Evolutionary conservation across 176 grass and related monocot genomes (phyloP).

Genomic region (Rhynchospora tenuis): DNA sequence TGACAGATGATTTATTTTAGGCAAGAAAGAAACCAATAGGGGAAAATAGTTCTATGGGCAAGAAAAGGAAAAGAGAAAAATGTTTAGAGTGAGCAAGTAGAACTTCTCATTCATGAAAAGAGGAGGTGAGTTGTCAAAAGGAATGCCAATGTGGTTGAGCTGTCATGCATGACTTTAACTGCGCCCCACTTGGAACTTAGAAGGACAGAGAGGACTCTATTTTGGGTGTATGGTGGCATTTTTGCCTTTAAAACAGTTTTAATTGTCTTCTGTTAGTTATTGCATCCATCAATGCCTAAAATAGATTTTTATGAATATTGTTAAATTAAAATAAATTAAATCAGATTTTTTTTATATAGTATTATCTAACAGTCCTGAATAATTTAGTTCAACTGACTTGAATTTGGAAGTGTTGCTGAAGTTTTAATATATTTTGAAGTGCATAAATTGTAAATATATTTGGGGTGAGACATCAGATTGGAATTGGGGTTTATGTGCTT

Average conservation of each 20-base stretch:
- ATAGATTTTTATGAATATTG: too few relatives aligned
- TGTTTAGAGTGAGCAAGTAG: conserved; percentile 18
- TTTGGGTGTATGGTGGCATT: neutral
- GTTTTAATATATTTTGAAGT: too few relatives aligned
- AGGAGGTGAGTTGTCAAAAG: neutral
- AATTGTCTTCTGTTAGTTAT: neutral
- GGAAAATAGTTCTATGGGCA: neutral
- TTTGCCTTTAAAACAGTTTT: neutral
- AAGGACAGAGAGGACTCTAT: neutral
- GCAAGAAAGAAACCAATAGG: neutral
- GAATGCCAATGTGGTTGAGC: conserved; percentile 6
- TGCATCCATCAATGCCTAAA: neutral
- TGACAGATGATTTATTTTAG: neutral
- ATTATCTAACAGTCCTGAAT: too few relatives aligned
- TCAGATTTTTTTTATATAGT: too few relatives aligned
- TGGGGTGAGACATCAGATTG: too few relatives aligned
- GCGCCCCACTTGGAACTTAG: neutral
- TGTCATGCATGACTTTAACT: conserved; percentile 6
- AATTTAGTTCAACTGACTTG: too few relatives aligned
- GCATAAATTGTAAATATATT: too few relatives aligned
- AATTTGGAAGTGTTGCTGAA: too few relatives aligned
- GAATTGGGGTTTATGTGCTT: too few relatives aligned
- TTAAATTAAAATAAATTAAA: too few relatives aligned
- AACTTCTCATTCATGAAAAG: conserved; percentile 20
- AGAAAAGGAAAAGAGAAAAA: neutral